Conservation (phyloP, 768 basidiomycete genomes). For the Boletus rex-veris region DNA sequence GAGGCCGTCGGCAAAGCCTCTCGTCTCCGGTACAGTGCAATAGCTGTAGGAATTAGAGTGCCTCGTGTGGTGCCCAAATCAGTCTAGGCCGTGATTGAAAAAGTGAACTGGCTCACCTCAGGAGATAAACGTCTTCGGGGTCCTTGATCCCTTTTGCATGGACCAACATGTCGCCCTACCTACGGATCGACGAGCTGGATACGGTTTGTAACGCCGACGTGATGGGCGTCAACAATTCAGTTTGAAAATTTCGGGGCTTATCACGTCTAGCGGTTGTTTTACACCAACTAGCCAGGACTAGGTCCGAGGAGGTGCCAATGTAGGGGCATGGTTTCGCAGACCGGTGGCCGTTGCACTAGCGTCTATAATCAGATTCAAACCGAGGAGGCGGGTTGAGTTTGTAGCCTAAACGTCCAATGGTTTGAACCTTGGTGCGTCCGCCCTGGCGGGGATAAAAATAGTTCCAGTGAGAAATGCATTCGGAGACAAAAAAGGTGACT, state of each 20-base stretch:
- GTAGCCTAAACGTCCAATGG: slow-evolving; percentile 6
- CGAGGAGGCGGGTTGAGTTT: slow-evolving; percentile 5
- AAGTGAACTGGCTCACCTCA: slow-evolving; percentile 23
- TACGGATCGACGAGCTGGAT: slow-evolving; percentile 17
- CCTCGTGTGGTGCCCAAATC: slow-evolving; percentile 21
- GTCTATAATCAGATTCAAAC: not conserved
- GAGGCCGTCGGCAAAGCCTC: slow-evolving; percentile 21
- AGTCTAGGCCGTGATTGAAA: not conserved
- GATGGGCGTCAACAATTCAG: slow-evolving; percentile 19
- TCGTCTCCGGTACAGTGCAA: slow-evolving; percentile 17
- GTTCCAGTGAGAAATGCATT: slow-evolving; percentile 22
- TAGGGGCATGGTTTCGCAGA: slow-evolving; percentile 3
- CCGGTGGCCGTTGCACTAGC: slow-evolving; percentile 6
- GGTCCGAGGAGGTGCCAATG: slow-evolving; percentile 22
- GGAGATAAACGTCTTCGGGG: slow-evolving; percentile 19
- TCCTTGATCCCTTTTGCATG: slow-evolving; percentile 13
- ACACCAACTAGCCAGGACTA: not conserved
- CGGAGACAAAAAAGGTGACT: slow-evolving; percentile 10
- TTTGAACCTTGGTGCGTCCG: not conserved
- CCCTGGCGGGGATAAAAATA: slow-evolving; percentile 16
- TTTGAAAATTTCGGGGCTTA: slow-evolving; percentile 3
- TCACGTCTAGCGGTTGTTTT: slow-evolving; percentile 7
- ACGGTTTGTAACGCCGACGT: slow-evolving; percentile 12
- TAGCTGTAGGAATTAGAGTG: not conserved
- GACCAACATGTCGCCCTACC: slow-evolving; percentile 2